Evolutionary conservation across 148 eudicot genomes (phyloP), one percentile per base, ranked within the genome.

Genomic region (Diospyros kaki): DNA sequence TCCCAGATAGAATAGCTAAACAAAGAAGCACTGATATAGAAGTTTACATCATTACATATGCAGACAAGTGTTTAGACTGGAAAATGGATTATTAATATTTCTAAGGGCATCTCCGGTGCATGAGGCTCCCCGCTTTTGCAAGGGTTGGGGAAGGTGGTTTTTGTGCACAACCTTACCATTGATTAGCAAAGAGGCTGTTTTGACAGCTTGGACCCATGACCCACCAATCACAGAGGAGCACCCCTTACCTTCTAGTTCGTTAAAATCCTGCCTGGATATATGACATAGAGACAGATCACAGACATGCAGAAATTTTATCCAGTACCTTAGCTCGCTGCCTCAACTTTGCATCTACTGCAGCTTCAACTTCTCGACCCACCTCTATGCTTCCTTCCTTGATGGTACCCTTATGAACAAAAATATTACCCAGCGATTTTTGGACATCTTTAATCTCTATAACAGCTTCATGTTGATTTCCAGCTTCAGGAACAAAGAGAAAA

Each of bases 241-340:
- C 28, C 28, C 28, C 28, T 28, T 28, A 28, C 28, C 28, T 28
- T 28, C 28, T 28, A 28, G 28, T 28, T 28, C 28, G 28, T 28
- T 28, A 28, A 28, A 28, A 28, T 28, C 28, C 2, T 10, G 72
- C 58, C 10, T 38, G 12, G 11, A 11, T 12, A 28, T 38, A 46
- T 14, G 46, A 2, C 28, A 28, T 28, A 0, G 28, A 28, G 28
- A 28, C 28, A 28, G 28, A 28, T 28, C 28, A 38, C 17, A 12
- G 44, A 10, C 42, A 9, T 48, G 1, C 6, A 48, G 46, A 73
- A n/a, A 39, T 17, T 71, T 39, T 56, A 62, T 61, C 61, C 41
- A 51, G 45, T 81, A 90, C 98, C 97, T 95, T 83, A 61, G 97
- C 92, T 64, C 97, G 83, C 81, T 95, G 92, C 86, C 98, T 89